These are phyloP conservation scores for Eruca vesicaria DNA, from an alignment of 441 rosid genomes.

Conservation along the genomic window DNA sequence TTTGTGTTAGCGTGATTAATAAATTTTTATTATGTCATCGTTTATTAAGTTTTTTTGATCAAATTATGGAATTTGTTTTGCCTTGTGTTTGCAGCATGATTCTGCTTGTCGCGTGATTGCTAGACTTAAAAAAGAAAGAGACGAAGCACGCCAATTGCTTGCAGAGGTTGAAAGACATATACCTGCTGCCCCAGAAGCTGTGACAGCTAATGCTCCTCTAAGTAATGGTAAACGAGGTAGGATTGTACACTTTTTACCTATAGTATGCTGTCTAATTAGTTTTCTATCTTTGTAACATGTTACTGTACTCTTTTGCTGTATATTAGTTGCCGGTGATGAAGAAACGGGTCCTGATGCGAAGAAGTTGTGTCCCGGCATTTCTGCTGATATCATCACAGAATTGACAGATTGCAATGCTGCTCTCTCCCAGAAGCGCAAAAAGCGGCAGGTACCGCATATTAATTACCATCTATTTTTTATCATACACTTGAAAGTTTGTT, in stretches of 20 bases:
- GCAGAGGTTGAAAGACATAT: slow-evolving; percentile 75
- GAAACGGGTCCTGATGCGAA: slow-evolving; percentile 62
- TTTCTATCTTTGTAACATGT: slow-evolving; percentile 4
- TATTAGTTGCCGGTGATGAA: slow-evolving; percentile 57
- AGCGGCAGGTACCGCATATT: slow-evolving; percentile 64
- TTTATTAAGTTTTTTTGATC: not conserved
- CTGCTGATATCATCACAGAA: slow-evolving; percentile 59
- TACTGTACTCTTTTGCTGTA: slow-evolving; percentile 15
- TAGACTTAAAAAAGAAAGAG: slow-evolving; percentile 87
- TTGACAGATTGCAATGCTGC: slow-evolving; percentile 79
- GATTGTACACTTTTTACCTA: not conserved
- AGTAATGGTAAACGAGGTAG: slow-evolving; percentile 87
- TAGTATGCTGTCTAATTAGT: not conserved
- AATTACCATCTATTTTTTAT: not conserved
- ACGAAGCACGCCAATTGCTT: slow-evolving; percentile 85
- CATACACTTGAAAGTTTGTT: not conserved
- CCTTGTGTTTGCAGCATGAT: slow-evolving; percentile 62
- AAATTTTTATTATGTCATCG: not conserved
- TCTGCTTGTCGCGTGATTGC: slow-evolving; percentile 99
- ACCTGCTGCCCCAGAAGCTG: slow-evolving; percentile 52
- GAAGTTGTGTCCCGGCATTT: slow-evolving; percentile 71
- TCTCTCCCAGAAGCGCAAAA: slow-evolving; percentile 87
- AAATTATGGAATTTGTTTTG: not conserved
- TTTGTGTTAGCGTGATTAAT: not conserved
- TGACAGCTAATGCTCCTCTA: slow-evolving; percentile 47